Conservation (phyloP, 768 basidiomycete genomes). For the Kwoniella newhampshirensis region DNA sequence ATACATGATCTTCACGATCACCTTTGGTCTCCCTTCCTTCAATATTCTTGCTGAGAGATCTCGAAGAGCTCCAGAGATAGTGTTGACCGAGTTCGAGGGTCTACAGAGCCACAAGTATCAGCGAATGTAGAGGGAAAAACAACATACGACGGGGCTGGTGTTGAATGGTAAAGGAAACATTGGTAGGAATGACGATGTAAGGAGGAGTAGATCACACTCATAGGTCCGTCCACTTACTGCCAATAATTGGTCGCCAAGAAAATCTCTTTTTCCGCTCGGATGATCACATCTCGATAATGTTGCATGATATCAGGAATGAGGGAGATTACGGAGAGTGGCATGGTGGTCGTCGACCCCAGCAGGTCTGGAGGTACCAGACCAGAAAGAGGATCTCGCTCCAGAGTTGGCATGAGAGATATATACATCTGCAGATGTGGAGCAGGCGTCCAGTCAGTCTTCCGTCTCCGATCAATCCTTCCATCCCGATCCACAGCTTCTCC, state of each 20-base stretch:
- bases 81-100: slow-evolving; percentile 59
- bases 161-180: background rate
- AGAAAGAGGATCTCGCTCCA: slow-evolving; percentile 61
- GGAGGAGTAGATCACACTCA: background rate
- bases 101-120: slow-evolving; percentile 52
- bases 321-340: slow-evolving; percentile 65
- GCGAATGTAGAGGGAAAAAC: background rate
- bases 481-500: too few relatives aligned
- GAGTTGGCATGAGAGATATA: slow-evolving; percentile 62
- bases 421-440: slow-evolving; percentile 58
- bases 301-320: slow-evolving; percentile 72
- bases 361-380: slow-evolving; percentile 65
- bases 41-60: slow-evolving; percentile 60
- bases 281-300: slow-evolving; percentile 66
- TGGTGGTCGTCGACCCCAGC: slow-evolving; percentile 64
- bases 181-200: background rate
- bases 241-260: slow-evolving; percentile 68
- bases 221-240: slow-evolving; percentile 47
- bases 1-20: slow-evolving; percentile 69
- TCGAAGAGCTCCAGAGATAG: slow-evolving; percentile 60
- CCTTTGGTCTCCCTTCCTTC: slow-evolving; percentile 56
- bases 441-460: background rate
- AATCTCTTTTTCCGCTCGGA: slow-evolving; percentile 64
- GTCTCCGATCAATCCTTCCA: too few relatives aligned
- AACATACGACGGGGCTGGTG: too few relatives aligned